phyloP scores from a whole-genome alignment of 2,329 filamentous ascomycete genomes.

The Pseudogymnoascus sp. region DNA sequence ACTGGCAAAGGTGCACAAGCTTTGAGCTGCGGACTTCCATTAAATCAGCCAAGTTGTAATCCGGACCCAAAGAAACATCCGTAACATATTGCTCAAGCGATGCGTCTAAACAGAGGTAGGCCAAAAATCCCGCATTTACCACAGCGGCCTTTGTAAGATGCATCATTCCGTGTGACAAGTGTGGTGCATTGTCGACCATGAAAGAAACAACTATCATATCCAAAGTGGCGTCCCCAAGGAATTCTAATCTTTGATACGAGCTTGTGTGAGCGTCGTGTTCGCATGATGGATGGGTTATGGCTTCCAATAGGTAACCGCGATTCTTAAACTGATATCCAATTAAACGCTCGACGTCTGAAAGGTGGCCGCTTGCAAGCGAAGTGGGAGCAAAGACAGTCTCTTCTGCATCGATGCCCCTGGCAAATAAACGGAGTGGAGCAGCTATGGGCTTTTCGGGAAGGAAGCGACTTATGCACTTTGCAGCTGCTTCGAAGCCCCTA shows the following conservation, averaged over 20 bases:
- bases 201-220: conserved; percentile 64
- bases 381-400: not conserved
- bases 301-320: conserved; percentile 62
- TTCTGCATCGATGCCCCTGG: not conserved
- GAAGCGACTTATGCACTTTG: conserved; percentile 58
- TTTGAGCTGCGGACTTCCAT: conserved; percentile 13
- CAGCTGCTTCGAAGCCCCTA: conserved; percentile 56
- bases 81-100: conserved; percentile 27
- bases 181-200: conserved; percentile 40
- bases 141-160: conserved; percentile 67
- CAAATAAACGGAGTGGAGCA: not conserved
- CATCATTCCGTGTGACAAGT: conserved; percentile 53
- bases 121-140: conserved; percentile 73
- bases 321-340: conserved; percentile 66
- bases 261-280: conserved; percentile 37
- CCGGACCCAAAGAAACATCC: conserved; percentile 9
- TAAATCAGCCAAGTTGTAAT: not conserved
- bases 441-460: conserved; percentile 41
- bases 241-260: conserved; percentile 69
- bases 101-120: conserved; percentile 62
- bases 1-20: conserved; percentile 54
- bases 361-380: not conserved
- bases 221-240: conserved; percentile 77
- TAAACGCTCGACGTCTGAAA: conserved; percentile 47
- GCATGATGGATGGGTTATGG: conserved; percentile 68